Base-by-base conservation (phyloP, 2,329 filamentous ascomycete genomes). In the Fusarium lyarnte region DNA sequence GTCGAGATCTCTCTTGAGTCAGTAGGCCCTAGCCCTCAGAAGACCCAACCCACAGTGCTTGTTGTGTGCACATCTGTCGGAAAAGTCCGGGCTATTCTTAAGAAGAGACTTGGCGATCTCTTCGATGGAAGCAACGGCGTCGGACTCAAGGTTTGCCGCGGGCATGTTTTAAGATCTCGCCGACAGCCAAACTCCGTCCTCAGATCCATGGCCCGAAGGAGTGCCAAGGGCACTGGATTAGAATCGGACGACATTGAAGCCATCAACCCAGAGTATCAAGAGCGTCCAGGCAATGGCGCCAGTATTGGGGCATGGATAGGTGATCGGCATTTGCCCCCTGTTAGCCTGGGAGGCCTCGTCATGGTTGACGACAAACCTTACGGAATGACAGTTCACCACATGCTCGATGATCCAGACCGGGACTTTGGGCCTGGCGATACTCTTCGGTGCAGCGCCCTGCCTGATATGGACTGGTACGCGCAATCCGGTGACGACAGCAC, bases 351-450 rank as follows among this genome's bases (percentile, higher is more conserved):
- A 17, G 95, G 95, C 13, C 87, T 97, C 8, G 90, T 98, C 43
- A 84, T 96, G 36, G 90, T 98, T 4, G 94, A 98, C 78, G 90
- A 93, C 61, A 91, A 92, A 79, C 90, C 93, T 0, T 96, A 94
- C 77, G 95, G 95, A 17, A 96, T 98, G 93, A 98, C 94, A 27
- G 95, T 98, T 1, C 95, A 98, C 78, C 95, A 98, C 81, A 95
- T 98, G 90, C 89, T 98, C 5, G 95, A 98, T 84, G 88, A 91
- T 63, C 89, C 88, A 2, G 88, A 88, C 7, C 81, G 82, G 58
- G 84, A 86, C 14, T 83, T 83, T 39, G 76, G 73, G 3, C 72
- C 74, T 14, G 67, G 62, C 29, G 73, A 81, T 45, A 73, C 75
- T 7, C 51, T 74, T 54, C 80, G 78, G 47, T 86, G 79, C 82